Evolutionary conservation across 805 yeast species (phyloP), one percentile per base, ranked within the genome.

Genomic region (Candida ponderosae): DNA sequence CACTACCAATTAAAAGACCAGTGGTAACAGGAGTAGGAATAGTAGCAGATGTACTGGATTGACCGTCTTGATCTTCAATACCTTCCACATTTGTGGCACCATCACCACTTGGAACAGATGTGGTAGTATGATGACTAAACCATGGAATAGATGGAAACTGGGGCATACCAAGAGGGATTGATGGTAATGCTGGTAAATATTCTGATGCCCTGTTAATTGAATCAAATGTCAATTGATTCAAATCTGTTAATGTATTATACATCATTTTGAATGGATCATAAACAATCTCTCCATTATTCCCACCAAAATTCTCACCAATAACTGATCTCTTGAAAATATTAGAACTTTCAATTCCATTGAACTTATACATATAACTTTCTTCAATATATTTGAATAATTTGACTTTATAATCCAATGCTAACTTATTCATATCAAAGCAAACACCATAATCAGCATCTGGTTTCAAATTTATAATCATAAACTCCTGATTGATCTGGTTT

Each of bases 181-280:
- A 13, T 24, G 11, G 28, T 24, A 24, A 11, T 2, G 6, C 6
- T 24, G 28, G 28, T 24, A 24, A 24, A 24, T 24, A 24, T 24
- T 24, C 28, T 24, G 28, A 13, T 11, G 28, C 28, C 13, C 14
- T 24, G 14, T 9, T 8, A 13, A 24, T 11, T 13, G 28, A 8
- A 24, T 24, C 14, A 8, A 11, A 24, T 8, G 28, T 13, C 11
- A 5, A 9, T 24, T 24, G n/a, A 24, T 24, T 24, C 6, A 24
- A 48, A 30, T 49, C 54, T n/a, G 44, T 42, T 5, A 52, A 24
- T 0, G 57, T 48, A 4, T 43, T 36, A 36, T 41, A 42, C 7
- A 47, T 45, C 13, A 51, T n/a, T 33, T 45, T 47, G 40, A 53
- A 52, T 7, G 58, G 58, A 32, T 53, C 56, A 48, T 53, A 36